Conservation (phyloP, 306 rosid genomes). For the Dryas drummondii region DNA sequence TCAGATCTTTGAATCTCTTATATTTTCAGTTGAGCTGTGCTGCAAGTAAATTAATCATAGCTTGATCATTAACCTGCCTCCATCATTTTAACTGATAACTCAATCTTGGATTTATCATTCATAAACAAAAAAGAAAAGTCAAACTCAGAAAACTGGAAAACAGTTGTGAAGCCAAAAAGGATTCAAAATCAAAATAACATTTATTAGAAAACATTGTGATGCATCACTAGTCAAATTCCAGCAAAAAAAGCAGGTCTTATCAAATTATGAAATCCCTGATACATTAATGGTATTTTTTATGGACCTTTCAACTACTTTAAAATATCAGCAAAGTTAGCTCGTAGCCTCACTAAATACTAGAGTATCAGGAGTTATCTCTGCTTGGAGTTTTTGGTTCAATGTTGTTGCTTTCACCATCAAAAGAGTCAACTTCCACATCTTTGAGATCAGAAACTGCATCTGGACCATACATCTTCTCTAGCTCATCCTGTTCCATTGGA, state of each 20-base stretch:
- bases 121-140: neutral
- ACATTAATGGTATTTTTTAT: neutral
- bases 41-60: no score
- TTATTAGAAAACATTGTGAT: no score
- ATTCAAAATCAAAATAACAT: neutral
- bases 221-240: no score
- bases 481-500: constrained; percentile 37
- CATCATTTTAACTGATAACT: no score
- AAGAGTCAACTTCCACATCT: constrained; percentile 27
- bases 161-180: neutral
- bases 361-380: constrained; percentile 6
- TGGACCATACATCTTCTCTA: constrained; percentile 25
- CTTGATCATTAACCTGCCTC: no score
- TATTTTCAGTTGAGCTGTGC: no score
- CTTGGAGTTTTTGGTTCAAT: constrained; percentile 12
- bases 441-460: constrained; percentile 29
- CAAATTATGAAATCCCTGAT: neutral
- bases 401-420: constrained; percentile 3
- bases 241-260: neutral
- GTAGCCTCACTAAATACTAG: neutral
- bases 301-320: neutral
- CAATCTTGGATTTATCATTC: no score
- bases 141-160: neutral
- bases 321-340: neutral
- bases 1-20: no score